These are phyloP conservation scores for Lachnellula subtilissima DNA, from an alignment of 2,329 filamentous ascomycete genomes.

Conservation along the genomic window DNA sequence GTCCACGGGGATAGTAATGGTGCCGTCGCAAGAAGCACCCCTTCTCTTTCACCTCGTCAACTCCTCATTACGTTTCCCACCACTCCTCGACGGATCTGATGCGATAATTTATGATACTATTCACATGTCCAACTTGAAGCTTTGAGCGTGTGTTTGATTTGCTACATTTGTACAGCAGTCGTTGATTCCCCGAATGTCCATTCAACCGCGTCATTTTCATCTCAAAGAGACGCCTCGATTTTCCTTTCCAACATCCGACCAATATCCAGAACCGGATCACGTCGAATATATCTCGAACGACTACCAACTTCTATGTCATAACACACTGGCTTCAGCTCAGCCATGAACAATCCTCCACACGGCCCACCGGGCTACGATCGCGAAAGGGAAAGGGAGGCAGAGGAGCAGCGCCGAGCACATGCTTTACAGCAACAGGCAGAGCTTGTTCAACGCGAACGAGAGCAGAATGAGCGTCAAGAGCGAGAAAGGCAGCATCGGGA, in stretches of 20 bases:
- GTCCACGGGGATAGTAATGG: not conserved
- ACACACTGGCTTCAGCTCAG: not conserved
- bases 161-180: not conserved
- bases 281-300: not conserved
- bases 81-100: not conserved
- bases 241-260: not conserved
- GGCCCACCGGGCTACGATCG: slow-evolving; percentile 28
- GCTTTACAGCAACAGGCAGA: slow-evolving; percentile 49
- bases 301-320: not conserved
- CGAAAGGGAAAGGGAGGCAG: slow-evolving; percentile 42
- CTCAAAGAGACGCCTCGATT: not conserved
- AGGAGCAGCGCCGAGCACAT: slow-evolving; percentile 51
- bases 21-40: not conserved
- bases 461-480: slow-evolving; percentile 43
- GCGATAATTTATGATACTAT: not conserved
- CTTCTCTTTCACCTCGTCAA: not conserved
- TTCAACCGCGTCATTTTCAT: not conserved
- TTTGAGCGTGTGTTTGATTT: not conserved
- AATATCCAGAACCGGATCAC: not conserved
- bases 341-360: slow-evolving; percentile 31
- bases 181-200: no score
- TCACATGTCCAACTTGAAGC: not conserved
- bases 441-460: slow-evolving; percentile 45
- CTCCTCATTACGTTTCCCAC: not conserved
- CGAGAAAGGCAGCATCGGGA: slow-evolving; percentile 58